phyloP scores from a whole-genome alignment of 139 green algal species.

The Monoraphidium neglectum region DNA sequence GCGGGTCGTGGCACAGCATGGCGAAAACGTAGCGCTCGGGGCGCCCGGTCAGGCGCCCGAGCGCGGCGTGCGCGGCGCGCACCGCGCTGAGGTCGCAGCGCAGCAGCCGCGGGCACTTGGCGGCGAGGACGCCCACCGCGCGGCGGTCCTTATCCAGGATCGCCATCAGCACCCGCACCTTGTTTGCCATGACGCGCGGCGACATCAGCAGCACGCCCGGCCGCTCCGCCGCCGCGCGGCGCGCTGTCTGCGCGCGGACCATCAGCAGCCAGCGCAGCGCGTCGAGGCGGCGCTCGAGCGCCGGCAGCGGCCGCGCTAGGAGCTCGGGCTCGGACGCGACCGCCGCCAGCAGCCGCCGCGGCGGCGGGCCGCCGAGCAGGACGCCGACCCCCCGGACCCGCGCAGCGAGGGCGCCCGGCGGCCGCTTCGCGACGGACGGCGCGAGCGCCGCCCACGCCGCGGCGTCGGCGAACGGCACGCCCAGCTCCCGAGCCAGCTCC shows the following conservation, averaged over 20 bases:
- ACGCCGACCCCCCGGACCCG: slow-evolving; percentile 1
- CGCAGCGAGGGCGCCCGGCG: background rate
- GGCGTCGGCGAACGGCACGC: background rate
- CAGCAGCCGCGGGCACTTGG: slow-evolving; percentile 29
- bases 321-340: slow-evolving; percentile 29
- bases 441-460: background rate
- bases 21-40: slow-evolving; percentile 35
- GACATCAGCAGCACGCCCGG: slow-evolving; percentile 31
- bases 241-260: slow-evolving; percentile 17
- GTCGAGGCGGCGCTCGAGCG: slow-evolving; percentile 17
- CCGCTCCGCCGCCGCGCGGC: slow-evolving; percentile 13
- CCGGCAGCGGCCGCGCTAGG: slow-evolving; percentile 25
- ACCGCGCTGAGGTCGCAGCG: slow-evolving; percentile 24
- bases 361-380: slow-evolving; percentile 11
- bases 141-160: slow-evolving; percentile 39
- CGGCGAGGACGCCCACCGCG: slow-evolving; percentile 28
- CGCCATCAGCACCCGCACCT: slow-evolving; percentile 44
- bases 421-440: slow-evolving; percentile 25
- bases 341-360: slow-evolving; percentile 18
- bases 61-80: slow-evolving; percentile 14
- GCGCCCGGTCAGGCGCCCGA: slow-evolving; percentile 30
- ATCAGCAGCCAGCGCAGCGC: slow-evolving; percentile 27
- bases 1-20: slow-evolving; percentile 34
- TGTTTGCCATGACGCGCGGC: slow-evolving; percentile 31
- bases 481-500: slow-evolving; percentile 21